Conservation (phyloP, 2,329 filamentous ascomycete genomes). For the Sclerotinia trifoliorum region DNA sequence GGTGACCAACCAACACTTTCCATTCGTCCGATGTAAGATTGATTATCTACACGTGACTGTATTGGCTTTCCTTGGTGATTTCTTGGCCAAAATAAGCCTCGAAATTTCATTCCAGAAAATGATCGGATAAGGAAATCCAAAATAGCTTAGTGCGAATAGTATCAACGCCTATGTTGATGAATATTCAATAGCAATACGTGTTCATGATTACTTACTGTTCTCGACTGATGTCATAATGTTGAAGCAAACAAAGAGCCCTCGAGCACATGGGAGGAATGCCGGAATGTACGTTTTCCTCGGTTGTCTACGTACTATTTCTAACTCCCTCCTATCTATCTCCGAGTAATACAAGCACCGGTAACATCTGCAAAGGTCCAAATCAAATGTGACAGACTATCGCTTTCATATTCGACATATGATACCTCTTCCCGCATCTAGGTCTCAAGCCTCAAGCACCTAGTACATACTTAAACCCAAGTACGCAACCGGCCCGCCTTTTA, state of each 20-base stretch:
- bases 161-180: not conserved
- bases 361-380: too few relatives aligned
- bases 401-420: too few relatives aligned
- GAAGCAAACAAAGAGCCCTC: not conserved
- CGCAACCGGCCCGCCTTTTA: too few relatives aligned
- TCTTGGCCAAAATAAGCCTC: not conserved
- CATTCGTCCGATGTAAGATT: not conserved
- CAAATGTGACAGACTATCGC: too few relatives aligned
- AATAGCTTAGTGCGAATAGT: not conserved
- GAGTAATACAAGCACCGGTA: too few relatives aligned
- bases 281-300: too few relatives aligned
- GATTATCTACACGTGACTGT: not conserved
- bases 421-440: too few relatives aligned
- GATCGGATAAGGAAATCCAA: not conserved
- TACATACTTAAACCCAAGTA: too few relatives aligned
- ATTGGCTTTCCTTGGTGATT: too few relatives aligned
- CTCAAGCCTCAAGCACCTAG: too few relatives aligned
- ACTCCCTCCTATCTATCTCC: too few relatives aligned
- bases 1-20: not conserved
- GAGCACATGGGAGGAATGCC: not conserved
- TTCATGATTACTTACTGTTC: not conserved
- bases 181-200: not conserved
- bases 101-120: not conserved
- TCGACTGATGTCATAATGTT: not conserved
- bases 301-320: not conserved